A percentile compares a stretch with the other conserved stretches of the same genome.
Conservation (phyloP, 2,329 filamentous ascomycete genomes). For the Sclerotinia borealis region DNA sequence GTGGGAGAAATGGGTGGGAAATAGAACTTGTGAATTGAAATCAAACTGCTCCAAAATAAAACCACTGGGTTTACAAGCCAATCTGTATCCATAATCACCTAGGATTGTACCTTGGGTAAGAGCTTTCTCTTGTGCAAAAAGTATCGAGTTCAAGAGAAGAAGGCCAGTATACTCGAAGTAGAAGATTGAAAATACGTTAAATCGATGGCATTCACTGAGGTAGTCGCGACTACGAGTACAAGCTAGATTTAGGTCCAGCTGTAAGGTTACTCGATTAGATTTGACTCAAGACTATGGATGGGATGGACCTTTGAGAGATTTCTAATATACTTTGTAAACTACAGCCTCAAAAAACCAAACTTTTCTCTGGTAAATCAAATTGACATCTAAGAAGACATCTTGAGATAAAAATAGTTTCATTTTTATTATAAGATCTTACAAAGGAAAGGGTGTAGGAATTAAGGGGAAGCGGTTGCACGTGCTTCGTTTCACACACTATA, state of each 20-base stretch:
- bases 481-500: background rate
- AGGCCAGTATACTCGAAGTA: fast-evolving
- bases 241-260: no score
- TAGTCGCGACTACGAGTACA: background rate
- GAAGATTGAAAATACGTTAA: background rate
- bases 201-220: background rate
- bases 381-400: background rate
- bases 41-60: background rate
- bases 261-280: background rate
- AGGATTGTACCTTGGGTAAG: fast-evolving
- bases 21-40: background rate
- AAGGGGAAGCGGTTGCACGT: background rate
- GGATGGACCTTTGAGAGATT: fast-evolving
- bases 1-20: background rate
- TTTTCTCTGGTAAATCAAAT: background rate
- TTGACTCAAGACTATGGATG: background rate
- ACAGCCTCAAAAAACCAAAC: background rate
- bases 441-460: background rate
- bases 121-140: background rate
- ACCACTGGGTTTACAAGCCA: no score
- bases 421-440: background rate
- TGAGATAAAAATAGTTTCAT: background rate
- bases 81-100: background rate
- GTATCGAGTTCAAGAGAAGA: background rate
- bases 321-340: background rate